Conservation (phyloP, 1,139 yeast species). For the Zygosaccharomyces sapae region DNA sequence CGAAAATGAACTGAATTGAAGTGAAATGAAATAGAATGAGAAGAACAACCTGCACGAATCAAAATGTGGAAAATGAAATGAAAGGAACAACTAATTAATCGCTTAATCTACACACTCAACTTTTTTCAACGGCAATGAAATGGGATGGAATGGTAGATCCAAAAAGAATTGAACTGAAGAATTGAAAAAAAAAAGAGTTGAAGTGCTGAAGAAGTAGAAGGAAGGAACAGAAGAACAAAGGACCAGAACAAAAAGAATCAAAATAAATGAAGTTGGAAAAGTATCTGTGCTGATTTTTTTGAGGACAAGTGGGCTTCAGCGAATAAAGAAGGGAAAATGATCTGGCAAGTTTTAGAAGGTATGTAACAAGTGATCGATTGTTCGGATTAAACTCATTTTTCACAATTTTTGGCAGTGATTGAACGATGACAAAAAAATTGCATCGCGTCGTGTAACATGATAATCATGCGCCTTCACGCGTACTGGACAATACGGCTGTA, state of each 20-base stretch:
- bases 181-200: background rate
- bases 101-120: too few relatives aligned
- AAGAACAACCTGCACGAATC: background rate
- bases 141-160: conserved; percentile 4
- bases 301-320: background rate
- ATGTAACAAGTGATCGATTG: conserved; percentile 1
- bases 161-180: conserved; percentile 6
- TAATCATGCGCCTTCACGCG: background rate
- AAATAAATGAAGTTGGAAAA: background rate
- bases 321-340: background rate
- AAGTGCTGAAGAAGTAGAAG: background rate
- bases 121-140: background rate
- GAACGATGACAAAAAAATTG: conserved; percentile 4
- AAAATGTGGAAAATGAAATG: background rate
- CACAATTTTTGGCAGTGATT: background rate
- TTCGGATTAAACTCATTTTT: background rate
- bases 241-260: conserved; percentile 1
- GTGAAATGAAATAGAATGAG: background rate
- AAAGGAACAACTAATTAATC: background rate
- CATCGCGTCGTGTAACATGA: background rate
- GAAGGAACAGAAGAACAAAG: background rate
- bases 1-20: background rate
- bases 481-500: background rate
- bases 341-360: background rate
- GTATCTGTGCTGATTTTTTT: background rate